Percentiles rank a stretch among this genome's conserved stretches.
These are phyloP conservation scores for Phytophthora crassamura DNA, from an alignment of 352 stramenopile species.

Conservation along the genomic window DNA sequence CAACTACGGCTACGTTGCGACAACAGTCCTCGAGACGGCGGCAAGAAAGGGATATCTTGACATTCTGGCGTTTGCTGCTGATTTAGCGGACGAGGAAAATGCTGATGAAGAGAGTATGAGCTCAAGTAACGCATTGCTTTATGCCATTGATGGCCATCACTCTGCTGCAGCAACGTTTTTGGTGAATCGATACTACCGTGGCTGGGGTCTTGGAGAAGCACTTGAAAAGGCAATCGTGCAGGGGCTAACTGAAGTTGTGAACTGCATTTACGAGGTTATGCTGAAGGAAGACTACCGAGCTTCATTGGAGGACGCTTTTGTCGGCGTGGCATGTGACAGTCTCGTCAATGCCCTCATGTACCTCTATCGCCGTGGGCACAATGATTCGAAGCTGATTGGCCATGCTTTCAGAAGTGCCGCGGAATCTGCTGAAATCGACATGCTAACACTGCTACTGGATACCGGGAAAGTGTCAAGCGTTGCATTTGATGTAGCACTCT, in stretches of 20 bases:
- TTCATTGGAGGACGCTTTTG: neutral
- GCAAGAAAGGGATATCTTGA: neutral
- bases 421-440: neutral
- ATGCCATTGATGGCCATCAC: neutral
- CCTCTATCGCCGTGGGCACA: neutral
- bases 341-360: neutral
- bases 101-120: neutral
- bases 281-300: neutral
- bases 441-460: neutral
- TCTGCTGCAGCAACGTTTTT: constrained; percentile 5
- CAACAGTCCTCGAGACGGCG: neutral
- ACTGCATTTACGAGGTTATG: constrained; percentile 1
- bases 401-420: neutral
- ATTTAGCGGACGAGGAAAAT: neutral
- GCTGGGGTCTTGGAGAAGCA: neutral
- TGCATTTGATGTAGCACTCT: neutral
- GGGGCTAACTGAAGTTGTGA: neutral
- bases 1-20: neutral
- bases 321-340: neutral
- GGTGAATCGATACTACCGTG: constrained; percentile 4
- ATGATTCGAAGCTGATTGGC: neutral
- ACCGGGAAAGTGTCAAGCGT: neutral
- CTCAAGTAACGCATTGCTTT: neutral
- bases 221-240: neutral
- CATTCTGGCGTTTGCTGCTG: neutral